These are phyloP conservation scores for Colletotrichum paranaense DNA, from an alignment of 2,329 filamentous ascomycete species.

Conservation along the genomic window DNA sequence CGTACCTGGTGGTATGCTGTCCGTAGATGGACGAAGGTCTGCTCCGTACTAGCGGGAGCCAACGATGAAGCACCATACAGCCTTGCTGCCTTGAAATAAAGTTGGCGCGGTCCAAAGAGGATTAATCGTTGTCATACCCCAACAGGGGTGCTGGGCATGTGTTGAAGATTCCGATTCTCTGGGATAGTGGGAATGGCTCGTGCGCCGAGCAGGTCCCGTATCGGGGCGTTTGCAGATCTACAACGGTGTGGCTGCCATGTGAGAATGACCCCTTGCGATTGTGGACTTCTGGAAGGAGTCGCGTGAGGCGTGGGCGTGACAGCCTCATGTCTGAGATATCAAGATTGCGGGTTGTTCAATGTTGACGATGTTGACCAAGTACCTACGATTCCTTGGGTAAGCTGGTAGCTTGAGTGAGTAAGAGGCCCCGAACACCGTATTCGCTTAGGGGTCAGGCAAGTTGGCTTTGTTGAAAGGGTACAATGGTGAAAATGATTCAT, in stretches of 20 bases:
- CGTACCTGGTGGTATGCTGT: neutral
- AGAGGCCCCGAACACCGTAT: neutral
- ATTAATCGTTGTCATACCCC: neutral
- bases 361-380: neutral
- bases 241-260: neutral
- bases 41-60: neutral
- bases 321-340: neutral
- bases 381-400: neutral
- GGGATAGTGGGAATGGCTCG: constrained; percentile 9
- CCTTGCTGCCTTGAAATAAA: constrained; percentile 13
- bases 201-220: neutral
- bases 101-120: constrained; percentile 3
- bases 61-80: neutral
- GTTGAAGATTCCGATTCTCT: constrained; percentile 9
- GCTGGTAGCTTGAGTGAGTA: neutral
- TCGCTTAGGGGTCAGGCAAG: neutral
- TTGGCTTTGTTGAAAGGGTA: neutral
- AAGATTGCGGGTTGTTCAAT: neutral
- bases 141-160: constrained; percentile 9
- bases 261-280: neutral
- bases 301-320: neutral
- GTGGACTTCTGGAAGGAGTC: neutral
- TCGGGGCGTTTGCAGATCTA: constrained; percentile 1
- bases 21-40: neutral
- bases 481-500: neutral